Base-by-base conservation (phyloP, 768 basidiomycete genomes). In the Amylocystis lapponica region DNA sequence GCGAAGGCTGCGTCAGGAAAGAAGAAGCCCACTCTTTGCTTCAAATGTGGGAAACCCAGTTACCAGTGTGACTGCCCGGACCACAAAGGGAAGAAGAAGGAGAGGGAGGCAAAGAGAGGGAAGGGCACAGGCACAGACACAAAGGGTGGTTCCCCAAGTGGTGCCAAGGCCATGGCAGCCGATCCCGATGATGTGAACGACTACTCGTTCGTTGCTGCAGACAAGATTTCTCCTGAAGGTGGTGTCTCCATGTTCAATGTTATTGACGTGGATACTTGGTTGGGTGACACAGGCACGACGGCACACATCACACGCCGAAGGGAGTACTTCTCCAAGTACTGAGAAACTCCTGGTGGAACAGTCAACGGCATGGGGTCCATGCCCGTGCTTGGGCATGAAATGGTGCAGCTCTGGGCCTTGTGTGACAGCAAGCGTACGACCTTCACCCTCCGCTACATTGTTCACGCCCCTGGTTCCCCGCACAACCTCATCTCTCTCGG, bases 401-500 rank as follows among this genome's bases (percentile, higher is more conserved):
- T 27, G 4, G 31, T 54, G n/a, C 22, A 27, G 3, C 13, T 54
- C 17, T 19, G 9, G 2, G 45, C 49, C 43, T 9, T 14, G 6
- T 26, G 30, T 19, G 27, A 30, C 2, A 27, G 39, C 3, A 31
- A 33, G n/a, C 21, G 4, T 1, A 23, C 20, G 2, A 19, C 37
- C 3, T 21, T 51, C 25, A 48, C 45, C 0, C 47, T 54, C 21
- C 20, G 20, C 4, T 19, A 50, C 16, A 43, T 36, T 10, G 27
- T 48, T 7, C 39, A 49, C 32, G 30, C 50, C 11, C 50, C 50
- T 2, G 36, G 26, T 11, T 34, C 46, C n/a, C 27, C 43, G 8
- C 36, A 48, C 40, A 50, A 48, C 32, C 44, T 46, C 9, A 25
- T 51, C 27, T 45, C 49, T 2, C 25, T 54, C 29, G 41, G 44